A percentile compares a stretch with the other conserved stretches of the same genome.
These are phyloP conservation scores for Komagataella mondaviorum DNA, from an alignment of 805 yeast genomes.

Conservation along the genomic window DNA sequence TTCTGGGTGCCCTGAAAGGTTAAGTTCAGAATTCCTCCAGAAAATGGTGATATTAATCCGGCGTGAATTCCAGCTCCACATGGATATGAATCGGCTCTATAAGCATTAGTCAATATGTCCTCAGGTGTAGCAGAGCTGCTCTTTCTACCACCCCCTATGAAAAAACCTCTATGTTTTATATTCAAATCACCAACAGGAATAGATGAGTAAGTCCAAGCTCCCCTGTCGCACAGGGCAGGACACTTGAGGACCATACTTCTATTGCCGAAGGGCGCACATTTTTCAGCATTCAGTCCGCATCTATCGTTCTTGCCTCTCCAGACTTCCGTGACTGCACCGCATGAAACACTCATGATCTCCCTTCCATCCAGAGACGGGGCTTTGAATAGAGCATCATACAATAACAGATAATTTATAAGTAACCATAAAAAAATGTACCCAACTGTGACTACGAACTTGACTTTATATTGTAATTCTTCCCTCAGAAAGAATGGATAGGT, in stretches of 20 bases:
- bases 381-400: slow-evolving; percentile 30
- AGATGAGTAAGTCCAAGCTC: slow-evolving; percentile 63
- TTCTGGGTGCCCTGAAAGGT: slow-evolving; percentile 40
- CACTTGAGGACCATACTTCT: slow-evolving; percentile 51
- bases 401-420: slow-evolving; percentile 20
- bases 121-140: slow-evolving; percentile 5
- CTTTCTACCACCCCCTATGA: slow-evolving; percentile 61
- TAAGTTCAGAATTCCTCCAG: slow-evolving; percentile 70
- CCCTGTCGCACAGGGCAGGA: slow-evolving; percentile 78
- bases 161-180: slow-evolving; percentile 57
- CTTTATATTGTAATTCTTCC: slow-evolving; percentile 12
- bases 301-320: slow-evolving; percentile 69
- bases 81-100: slow-evolving; percentile 79
- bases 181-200: slow-evolving; percentile 59
- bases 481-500: slow-evolving; percentile 25
- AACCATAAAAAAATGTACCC: slow-evolving; percentile 36
- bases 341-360: slow-evolving; percentile 30
- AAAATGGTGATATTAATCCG: slow-evolving; percentile 57
- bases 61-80: slow-evolving; percentile 88
- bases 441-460: slow-evolving; percentile 17
- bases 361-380: slow-evolving; percentile 18
- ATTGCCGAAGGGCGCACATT: slow-evolving; percentile 35
- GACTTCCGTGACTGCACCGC: slow-evolving; percentile 29
- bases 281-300: slow-evolving; percentile 63
- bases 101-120: slow-evolving; percentile 38